Percentiles rank a stretch among this genome's conserved stretches.
These are phyloP conservation scores for Penicillium coffeae DNA, from an alignment of 495 filamentous ascomycete genomes.

Conservation along the genomic window DNA sequence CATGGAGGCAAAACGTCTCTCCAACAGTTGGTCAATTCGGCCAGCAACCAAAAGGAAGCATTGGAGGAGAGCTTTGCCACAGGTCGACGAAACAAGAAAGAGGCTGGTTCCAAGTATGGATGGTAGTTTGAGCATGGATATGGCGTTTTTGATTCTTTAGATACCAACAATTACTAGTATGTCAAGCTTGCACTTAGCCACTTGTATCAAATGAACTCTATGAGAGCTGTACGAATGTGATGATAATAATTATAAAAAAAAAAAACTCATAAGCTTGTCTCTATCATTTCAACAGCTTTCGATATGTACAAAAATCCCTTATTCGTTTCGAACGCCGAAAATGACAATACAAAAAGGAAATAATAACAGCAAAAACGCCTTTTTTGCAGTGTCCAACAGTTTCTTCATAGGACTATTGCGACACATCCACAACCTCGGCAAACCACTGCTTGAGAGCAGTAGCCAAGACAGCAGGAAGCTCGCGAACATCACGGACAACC, in stretches of 20 bases:
- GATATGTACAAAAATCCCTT: neutral
- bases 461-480: constrained; percentile 84
- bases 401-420: constrained; percentile 26
- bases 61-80: constrained; percentile 85
- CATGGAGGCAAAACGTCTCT: constrained; percentile 83
- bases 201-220: neutral
- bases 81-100: constrained; percentile 67
- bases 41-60: constrained; percentile 71
- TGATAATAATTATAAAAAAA: too few species aligned
- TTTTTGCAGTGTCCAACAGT: neutral
- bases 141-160: neutral
- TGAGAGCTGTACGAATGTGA: too few species aligned
- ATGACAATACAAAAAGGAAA: constrained; percentile 1
- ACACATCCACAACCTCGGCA: constrained; percentile 75
- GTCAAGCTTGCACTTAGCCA: neutral
- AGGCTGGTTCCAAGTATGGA: constrained; percentile 79
- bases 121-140: constrained; percentile 48
- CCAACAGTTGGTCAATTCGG: constrained; percentile 80
- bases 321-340: neutral
- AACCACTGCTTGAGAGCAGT: constrained; percentile 94
- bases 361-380: constrained; percentile 3
- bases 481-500: constrained; percentile 85
- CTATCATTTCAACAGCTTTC: neutral
- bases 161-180: constrained; percentile 1
- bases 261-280: neutral